phyloP scores from a whole-genome alignment of 2,329 filamentous ascomycete species.

The Penicillium hordei region DNA sequence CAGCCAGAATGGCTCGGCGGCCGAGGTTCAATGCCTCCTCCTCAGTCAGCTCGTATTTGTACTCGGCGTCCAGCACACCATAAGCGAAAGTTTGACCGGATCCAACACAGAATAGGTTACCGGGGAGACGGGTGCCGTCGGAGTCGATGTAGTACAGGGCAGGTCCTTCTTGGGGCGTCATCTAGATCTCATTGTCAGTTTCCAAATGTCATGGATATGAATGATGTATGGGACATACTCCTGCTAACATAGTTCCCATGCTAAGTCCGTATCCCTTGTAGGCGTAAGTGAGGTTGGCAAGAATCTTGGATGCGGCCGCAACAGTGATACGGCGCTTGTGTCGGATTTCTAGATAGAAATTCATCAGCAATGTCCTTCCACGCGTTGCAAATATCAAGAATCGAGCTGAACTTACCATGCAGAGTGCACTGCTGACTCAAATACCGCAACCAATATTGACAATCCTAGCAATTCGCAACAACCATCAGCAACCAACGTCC shows the following conservation, averaged over 20 bases:
- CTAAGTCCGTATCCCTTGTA: constrained; percentile 99
- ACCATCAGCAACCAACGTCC: constrained; percentile 13
- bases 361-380: constrained; percentile 6
- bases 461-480: constrained; percentile 61
- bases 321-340: constrained; percentile 99
- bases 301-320: constrained; percentile 94
- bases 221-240: constrained; percentile 74
- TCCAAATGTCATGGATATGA: no score
- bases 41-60: constrained; percentile 81
- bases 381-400: background rate
- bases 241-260: constrained; percentile 99
- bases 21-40: constrained; percentile 91
- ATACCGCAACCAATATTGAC: constrained; percentile 99
- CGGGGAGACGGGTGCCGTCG: constrained; percentile 86
- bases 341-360: constrained; percentile 65
- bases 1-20: constrained; percentile 87
- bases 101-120: constrained; percentile 97
- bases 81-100: constrained; percentile 99
- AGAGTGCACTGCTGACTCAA: constrained; percentile 98
- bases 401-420: constrained; percentile 57
- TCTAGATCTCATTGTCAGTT: constrained; percentile 22
- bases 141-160: constrained; percentile 99
- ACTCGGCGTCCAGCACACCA: constrained; percentile 94
- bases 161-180: constrained; percentile 79
- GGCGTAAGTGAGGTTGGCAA: constrained; percentile 95